Base-by-base conservation (phyloP, 371 early-diverging fungal species). In the Rhizopus delemar region DNA sequence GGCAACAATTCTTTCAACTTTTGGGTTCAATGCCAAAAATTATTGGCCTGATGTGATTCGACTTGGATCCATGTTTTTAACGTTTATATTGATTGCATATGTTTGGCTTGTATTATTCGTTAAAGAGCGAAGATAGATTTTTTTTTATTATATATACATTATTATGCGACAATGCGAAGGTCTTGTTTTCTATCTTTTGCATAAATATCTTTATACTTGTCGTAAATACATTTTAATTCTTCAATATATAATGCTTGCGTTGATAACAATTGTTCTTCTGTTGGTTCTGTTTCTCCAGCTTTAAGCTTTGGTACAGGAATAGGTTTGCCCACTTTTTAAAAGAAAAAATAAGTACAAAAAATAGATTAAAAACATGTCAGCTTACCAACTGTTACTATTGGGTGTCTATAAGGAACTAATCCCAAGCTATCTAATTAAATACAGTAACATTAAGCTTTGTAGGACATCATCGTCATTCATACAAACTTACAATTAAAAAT, bases 1-100 rank as follows among this genome's bases (percentile, higher is more conserved):
- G 22, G 90, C 92, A 0, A 84, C 86, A 3, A 90, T 97, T 28
- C 62, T 97, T 54, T 87, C 92, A 5, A 93, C 92, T 2, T 95
- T 97, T 75, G 96, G 96, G 0, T 91, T 97, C 68, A 86, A 93
- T 63, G 85, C 92, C 7, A 83, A 85, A 28, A 89, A 86, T 3
- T 96, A 86, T 71, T 94, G 94, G 94, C 77, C 78, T 1, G 93
- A 96, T 73, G 87, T 94, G 2, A 73, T 84, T 36, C 77, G 82
- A 28, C 59, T 93, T 49, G 60, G 73, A n/a, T 74, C 71, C 12
- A 86, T 89, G 77, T 83, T 89, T 28, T 56, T 75, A 2, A 57
- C 60, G 3, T 90, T 92, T 59, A 78, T 93, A 29, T 66, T 84
- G 0, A 67, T 91, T 61, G 91, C 89, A 0, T 89, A 89, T 57